Base-by-base conservation (phyloP, 2,329 filamentous ascomycete genomes). In the Fusarium algeriense region DNA sequence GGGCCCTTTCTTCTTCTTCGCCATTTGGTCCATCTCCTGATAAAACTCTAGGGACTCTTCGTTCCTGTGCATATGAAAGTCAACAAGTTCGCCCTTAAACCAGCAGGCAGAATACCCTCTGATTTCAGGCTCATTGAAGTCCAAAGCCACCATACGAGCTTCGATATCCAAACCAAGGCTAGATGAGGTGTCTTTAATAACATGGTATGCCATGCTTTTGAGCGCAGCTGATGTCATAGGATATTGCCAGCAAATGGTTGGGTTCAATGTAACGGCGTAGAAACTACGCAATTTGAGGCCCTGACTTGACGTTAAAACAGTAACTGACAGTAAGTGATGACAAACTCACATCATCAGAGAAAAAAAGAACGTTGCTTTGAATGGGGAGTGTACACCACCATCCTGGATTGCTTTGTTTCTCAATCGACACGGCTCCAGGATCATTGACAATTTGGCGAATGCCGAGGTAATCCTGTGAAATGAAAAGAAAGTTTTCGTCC, bases 371-470 rank as follows among this genome's bases (percentile, higher is more conserved):
- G 14, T 28, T 28, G 8, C 20, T 43, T 11, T 15, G 28, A 26
- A 63, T 38, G 1, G 48, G 56, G 23, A 72, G 40, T 5, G 69
- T 73, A 46, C 57, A 60, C 69, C 69, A 72, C 65, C 69, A 70
- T 52, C 23, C 40, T 19, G 32, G 17, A 9, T 9, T 43, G 3
- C n/a, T 10, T 10, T 55, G 28, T 23, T 28, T 7, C 20, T 61
- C 20, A n/a, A 12, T 13, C 4, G 30, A 30, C 10, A 23, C 11
- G 17, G 15, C 37, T 34, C 19, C 20, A 7, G 43, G 23, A 20
- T 48, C 32, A 7, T 66, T 53, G 14, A 50, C 34, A 26, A 71
- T 54, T 19, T 66, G 37, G 11, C 54, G 60, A 28, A 71, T 67
- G 10, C 69, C 69, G 14, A 72, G 19, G n/a, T 71, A 48, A 35